A percentile compares a stretch with the other conserved stretches of the same genome.
Evolutionary conservation across 2,329 filamentous ascomycete genomes (phyloP).

Genomic region (Chaetomiaceae sp.): DNA sequence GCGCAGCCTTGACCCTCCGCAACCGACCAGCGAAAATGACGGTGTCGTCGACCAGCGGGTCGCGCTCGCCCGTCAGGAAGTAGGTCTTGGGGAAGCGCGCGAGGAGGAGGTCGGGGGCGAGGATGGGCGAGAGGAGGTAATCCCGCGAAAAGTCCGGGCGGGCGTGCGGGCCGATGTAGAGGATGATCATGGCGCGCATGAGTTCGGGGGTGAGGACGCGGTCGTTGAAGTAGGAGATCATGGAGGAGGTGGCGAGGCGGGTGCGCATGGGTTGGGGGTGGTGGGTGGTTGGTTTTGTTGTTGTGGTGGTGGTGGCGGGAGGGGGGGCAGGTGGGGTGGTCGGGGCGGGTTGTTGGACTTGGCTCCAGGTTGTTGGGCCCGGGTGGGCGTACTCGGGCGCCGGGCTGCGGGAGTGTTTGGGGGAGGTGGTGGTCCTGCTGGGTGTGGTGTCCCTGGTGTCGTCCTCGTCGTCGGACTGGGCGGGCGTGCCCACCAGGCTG

Average conservation of each 20-base stretch:
- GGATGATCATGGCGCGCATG: constrained; percentile 98
- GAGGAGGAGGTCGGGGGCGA: constrained; percentile 80
- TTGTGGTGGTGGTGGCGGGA: neutral
- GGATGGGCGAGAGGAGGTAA: constrained; percentile 81
- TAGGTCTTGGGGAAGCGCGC: constrained; percentile 90
- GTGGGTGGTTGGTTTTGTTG: constrained; percentile 32
- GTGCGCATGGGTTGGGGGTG: constrained; percentile 63
- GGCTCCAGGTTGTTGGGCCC: constrained; percentile 36
- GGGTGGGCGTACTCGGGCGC: constrained; percentile 50
- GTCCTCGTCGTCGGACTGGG: constrained; percentile 71
- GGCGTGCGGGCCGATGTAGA: constrained; percentile 92
- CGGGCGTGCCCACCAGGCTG: constrained; percentile 75
- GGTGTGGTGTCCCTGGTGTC: constrained; percentile 29
- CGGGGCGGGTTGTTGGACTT: constrained; percentile 17
- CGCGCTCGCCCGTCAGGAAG: constrained; percentile 89
- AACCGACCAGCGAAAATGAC: constrained; percentile 90
- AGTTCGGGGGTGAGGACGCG: constrained; percentile 92
- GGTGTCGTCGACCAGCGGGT: constrained; percentile 93
- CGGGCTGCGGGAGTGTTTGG: constrained; percentile 31
- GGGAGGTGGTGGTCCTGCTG: neutral
- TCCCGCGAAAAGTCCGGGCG: constrained; percentile 89
- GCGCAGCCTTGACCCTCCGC: constrained; percentile 67
- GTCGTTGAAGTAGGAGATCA: constrained; percentile 98
- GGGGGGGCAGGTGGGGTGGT: constrained; percentile 1
- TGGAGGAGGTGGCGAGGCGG: constrained; percentile 88